Conservation (phyloP, 2,329 filamentous ascomycete species). For the Ophiocordyceps camponoti-saundersi region DNA sequence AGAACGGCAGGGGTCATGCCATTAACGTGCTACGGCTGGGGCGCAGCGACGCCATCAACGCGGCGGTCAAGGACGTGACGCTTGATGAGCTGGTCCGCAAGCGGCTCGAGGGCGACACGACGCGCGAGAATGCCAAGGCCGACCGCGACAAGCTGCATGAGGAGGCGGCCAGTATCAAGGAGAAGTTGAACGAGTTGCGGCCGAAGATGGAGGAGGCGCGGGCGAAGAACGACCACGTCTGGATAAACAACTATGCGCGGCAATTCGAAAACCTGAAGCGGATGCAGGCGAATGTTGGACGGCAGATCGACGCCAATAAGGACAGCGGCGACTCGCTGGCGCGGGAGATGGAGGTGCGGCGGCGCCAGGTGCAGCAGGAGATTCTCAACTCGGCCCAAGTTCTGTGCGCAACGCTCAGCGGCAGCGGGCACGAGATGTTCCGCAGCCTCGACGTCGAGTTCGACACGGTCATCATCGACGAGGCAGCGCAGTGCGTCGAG, state of each 20-base stretch:
- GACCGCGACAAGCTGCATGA: conserved; percentile 43
- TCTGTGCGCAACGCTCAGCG: conserved; percentile 86
- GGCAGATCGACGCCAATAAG: conserved; percentile 72
- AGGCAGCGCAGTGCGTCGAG: conserved; percentile 96
- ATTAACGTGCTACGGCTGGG: conserved; percentile 83
- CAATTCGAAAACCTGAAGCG: conserved; percentile 66
- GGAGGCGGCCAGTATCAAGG: conserved; percentile 56
- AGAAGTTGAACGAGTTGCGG: conserved; percentile 53
- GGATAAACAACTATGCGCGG: conserved; percentile 44
- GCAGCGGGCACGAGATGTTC: conserved; percentile 95
- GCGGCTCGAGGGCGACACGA: conserved; percentile 44
- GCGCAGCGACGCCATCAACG: conserved; percentile 81
- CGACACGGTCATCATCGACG: conserved; percentile 95
- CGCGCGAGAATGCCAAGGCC: conserved; percentile 37
- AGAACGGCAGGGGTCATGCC: conserved; percentile 52
- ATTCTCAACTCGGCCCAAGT: conserved; percentile 84
- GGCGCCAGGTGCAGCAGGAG: conserved; percentile 73
- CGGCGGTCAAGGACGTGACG: conserved; percentile 76
- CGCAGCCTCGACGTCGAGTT: conserved; percentile 89
- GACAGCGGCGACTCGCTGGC: conserved; percentile 68
- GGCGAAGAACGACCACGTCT: conserved; percentile 28
- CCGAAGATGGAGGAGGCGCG: conserved; percentile 54
- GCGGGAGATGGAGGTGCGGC: conserved; percentile 72
- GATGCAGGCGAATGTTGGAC: conserved; percentile 55
- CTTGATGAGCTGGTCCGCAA: conserved; percentile 79